A percentile compares a stretch with the other conserved stretches of the same genome.
These are phyloP conservation scores for Tetrapyrgos nigripes DNA, from an alignment of 1,284 basidiomycete species.

Conservation along the genomic window DNA sequence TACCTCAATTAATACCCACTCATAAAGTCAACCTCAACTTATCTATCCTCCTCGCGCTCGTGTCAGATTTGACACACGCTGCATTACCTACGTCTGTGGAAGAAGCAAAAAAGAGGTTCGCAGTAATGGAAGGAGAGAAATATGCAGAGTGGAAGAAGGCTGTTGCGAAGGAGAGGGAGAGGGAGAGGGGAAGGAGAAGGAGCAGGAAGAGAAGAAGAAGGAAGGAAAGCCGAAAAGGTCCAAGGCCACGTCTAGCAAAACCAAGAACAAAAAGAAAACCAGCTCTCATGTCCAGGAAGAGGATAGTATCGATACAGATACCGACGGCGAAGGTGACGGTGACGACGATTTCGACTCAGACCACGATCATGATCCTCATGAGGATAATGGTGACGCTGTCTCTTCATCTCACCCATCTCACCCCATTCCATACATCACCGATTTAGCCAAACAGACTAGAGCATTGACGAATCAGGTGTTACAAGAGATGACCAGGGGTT, in stretches of 20 bases:
- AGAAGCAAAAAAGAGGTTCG: conserved; percentile 69
- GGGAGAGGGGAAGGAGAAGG: conserved; percentile 35
- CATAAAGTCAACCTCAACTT: conserved; percentile 77
- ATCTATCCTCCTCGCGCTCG: conserved; percentile 81
- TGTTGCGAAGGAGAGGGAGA: too few relatives aligned
- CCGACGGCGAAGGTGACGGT: too few relatives aligned
- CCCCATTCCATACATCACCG: conserved; percentile 13
- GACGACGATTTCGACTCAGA: conserved; percentile 14
- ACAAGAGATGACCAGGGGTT: conserved; percentile 74
- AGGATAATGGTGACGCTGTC: background rate
- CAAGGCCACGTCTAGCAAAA: too few relatives aligned
- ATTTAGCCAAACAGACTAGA: conserved; percentile 59
- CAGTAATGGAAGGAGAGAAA: conserved; percentile 58
- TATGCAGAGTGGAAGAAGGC: conserved; percentile 54
- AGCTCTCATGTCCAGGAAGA: too few relatives aligned
- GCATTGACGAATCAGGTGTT: conserved; percentile 69
- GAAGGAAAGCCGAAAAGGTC: too few relatives aligned
- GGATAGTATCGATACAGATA: too few relatives aligned
- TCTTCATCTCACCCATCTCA: conserved; percentile 3
- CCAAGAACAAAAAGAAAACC: conserved; percentile 21
- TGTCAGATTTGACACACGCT: conserved; percentile 83
- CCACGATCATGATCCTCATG: background rate
- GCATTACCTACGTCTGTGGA: conserved; percentile 61
- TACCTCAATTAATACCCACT: conserved; percentile 49
- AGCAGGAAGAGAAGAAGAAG: conserved; percentile 29